Base-by-base conservation (phyloP, 345 rosid species). In the Carallia brachiata region DNA sequence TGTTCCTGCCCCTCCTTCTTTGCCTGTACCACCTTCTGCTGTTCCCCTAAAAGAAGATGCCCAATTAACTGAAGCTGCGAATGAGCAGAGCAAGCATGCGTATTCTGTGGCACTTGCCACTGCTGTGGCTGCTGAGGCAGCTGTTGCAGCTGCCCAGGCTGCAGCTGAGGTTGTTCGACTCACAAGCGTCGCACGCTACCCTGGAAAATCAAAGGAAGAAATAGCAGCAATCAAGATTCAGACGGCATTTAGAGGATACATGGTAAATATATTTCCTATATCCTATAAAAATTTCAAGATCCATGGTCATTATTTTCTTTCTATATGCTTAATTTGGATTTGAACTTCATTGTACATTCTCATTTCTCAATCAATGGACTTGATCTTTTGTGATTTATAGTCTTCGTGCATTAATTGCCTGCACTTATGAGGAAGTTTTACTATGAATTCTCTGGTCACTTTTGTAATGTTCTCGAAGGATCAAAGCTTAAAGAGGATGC, bases 151-250 rank as follows among this genome's bases (percentile, higher is more conserved):
- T 52, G 69, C 70, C 36, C 77, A 69, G 71, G 73, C 88, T 52
- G 75, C 86, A 47, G 76, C 82, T 12, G 90, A 81, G 74, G 87
- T 83, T 39, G 88, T 80, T 77, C 80, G 48, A 44, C 61, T 76
- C 44, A 61, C 74, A 47, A 68, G 31, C 1, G 70, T 72, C 58
- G 27, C 73, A 68, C 81, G 73, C 19, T 85, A 81, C 80, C 67
- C 79, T 0, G 94, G 94, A 23, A 88, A 89, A 79, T 82, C 92
- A 6, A 81, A 74, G 40, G 92, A 90, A 72, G 97, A 95, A 86
- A 87, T 71, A 1, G 96, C 96, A n/a, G 98, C 91, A 6, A 88
- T 95, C 75, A 85, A 76, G 75, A 92, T 95, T 78, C 99, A 95
- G 84, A 89, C 93, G 27, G 80, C 92, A 30, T 90, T 92, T 75